Percentiles rank a stretch among this genome's conserved stretches.
phyloP scores from a whole-genome alignment of 208 protist genomes.

The Leptomonas seymouri region DNA sequence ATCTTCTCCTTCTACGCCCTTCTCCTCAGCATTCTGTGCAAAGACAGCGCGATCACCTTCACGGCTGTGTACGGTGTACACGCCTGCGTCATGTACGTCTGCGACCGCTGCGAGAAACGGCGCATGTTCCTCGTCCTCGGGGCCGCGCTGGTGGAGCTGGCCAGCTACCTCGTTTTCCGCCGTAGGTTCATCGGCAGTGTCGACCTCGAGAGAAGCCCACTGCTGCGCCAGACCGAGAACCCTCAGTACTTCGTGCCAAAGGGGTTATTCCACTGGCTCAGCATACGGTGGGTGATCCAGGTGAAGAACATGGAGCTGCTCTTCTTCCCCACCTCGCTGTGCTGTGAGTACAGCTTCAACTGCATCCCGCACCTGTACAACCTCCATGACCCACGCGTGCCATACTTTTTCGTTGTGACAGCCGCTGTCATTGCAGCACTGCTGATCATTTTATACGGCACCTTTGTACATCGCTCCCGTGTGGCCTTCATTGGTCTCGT shows the following conservation, averaged over 20 bases:
- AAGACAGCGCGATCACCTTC: constrained; percentile 83
- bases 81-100: constrained; percentile 43
- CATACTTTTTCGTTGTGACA: constrained; percentile 30
- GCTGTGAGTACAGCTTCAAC: constrained; percentile 91
- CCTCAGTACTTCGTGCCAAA: constrained; percentile 71
- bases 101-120: constrained; percentile 13
- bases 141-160: constrained; percentile 27
- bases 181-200: constrained; percentile 46
- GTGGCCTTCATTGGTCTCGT: constrained; percentile 28
- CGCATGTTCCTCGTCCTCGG: constrained; percentile 19
- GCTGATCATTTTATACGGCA: constrained; percentile 19
- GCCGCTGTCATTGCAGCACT: constrained; percentile 5
- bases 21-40: constrained; percentile 43
- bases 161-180: constrained; percentile 64
- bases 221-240: constrained; percentile 83
- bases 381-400: constrained; percentile 44
- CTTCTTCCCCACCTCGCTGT: constrained; percentile 78
- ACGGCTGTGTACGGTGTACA: constrained; percentile 61
- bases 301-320: constrained; percentile 85
- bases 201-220: constrained; percentile 41
- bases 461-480: constrained; percentile 17
- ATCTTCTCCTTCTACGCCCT: constrained; percentile 25
- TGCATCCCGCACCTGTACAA: constrained; percentile 72
- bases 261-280: constrained; percentile 41
- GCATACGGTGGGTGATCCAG: constrained; percentile 67